Percentiles rank a stretch among this genome's conserved stretches.
Conservation (phyloP, 305 asterid species). For the Fraxinus sp. region DNA sequence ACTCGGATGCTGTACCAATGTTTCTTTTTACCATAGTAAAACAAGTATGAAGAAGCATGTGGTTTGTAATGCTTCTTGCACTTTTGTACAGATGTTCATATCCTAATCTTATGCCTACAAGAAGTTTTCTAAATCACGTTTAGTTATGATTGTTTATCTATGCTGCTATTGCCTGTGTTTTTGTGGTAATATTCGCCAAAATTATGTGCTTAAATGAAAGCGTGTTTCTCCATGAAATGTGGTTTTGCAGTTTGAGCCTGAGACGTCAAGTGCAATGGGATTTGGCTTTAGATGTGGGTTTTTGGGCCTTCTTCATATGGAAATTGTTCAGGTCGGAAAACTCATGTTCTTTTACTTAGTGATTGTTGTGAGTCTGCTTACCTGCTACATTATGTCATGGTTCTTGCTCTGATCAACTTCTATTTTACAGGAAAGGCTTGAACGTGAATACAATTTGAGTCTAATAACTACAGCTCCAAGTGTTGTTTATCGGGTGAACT, state of each 20-base stretch:
- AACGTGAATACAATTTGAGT: slow-evolving; percentile 90
- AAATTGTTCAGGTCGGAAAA: slow-evolving; percentile 85
- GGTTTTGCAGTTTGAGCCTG: slow-evolving; percentile 82
- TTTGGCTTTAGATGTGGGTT: slow-evolving; percentile 99
- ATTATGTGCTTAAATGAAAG: slow-evolving; percentile 13
- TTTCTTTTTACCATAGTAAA: neutral
- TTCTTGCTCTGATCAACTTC: slow-evolving; percentile 28
- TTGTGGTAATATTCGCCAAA: slow-evolving; percentile 9
- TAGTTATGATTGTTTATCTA: slow-evolving; percentile 6
- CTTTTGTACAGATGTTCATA: slow-evolving; percentile 7
- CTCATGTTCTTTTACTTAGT: slow-evolving; percentile 17
- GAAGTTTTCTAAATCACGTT: slow-evolving; percentile 2
- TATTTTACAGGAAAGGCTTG: slow-evolving; percentile 88
- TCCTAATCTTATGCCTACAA: neutral
- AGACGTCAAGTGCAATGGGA: slow-evolving; percentile 98
- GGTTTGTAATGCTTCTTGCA: slow-evolving; percentile 9
- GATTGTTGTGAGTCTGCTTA: slow-evolving; percentile 23
- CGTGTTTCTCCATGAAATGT: slow-evolving; percentile 15
- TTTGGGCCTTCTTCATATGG: slow-evolving; percentile 99
- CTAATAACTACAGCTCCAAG: slow-evolving; percentile 96
- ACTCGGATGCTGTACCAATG: neutral
- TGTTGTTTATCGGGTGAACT: slow-evolving; percentile 86
- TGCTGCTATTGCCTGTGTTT: neutral
- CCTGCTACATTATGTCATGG: slow-evolving; percentile 14
- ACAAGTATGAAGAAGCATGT: slow-evolving; percentile 1